Evolutionary conservation across 1,284 basidiomycete species (phyloP).

Genomic region (Puccinia sorghi): DNA sequence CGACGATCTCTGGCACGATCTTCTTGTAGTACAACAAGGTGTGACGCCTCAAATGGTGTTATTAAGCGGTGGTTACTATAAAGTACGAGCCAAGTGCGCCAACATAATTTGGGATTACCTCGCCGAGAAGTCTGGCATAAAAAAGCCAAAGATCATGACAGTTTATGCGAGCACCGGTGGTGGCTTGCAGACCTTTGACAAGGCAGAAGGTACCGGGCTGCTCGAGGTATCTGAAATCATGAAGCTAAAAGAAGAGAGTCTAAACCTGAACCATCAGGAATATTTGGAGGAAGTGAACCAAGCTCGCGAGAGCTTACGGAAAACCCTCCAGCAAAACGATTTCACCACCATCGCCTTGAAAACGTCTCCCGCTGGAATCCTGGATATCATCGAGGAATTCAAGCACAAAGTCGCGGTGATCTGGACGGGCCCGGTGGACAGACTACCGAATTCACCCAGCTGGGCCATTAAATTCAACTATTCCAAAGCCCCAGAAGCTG

Average conservation of each 20-base stretch:
- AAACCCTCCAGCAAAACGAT: constrained; percentile 13
- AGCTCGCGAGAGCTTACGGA: not conserved
- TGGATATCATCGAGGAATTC: constrained; percentile 5
- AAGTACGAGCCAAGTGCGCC: not conserved
- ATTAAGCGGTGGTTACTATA: constrained; percentile 8
- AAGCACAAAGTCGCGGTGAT: constrained; percentile 20
- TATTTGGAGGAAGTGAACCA: not conserved
- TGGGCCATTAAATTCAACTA: constrained; percentile 1
- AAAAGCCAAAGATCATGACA: constrained; percentile 8
- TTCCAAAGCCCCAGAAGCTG: not conserved
- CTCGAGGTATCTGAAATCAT: not conserved
- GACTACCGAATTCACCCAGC: not conserved
- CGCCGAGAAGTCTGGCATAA: not conserved
- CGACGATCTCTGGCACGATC: constrained; percentile 21
- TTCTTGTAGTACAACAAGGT: not conserved
- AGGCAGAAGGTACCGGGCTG: not conserved
- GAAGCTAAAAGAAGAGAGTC: not conserved
- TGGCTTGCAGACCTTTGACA: not conserved
- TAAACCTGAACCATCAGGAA: not conserved
- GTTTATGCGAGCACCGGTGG: not conserved
- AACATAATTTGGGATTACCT: not conserved
- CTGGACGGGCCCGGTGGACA: constrained; percentile 17
- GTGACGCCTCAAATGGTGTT: not conserved
- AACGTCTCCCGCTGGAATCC: constrained; percentile 13
- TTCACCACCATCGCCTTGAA: constrained; percentile 22